These are phyloP conservation scores for Serendipita sp. DNA, from an alignment of 768 basidiomycete species.

Conservation along the genomic window DNA sequence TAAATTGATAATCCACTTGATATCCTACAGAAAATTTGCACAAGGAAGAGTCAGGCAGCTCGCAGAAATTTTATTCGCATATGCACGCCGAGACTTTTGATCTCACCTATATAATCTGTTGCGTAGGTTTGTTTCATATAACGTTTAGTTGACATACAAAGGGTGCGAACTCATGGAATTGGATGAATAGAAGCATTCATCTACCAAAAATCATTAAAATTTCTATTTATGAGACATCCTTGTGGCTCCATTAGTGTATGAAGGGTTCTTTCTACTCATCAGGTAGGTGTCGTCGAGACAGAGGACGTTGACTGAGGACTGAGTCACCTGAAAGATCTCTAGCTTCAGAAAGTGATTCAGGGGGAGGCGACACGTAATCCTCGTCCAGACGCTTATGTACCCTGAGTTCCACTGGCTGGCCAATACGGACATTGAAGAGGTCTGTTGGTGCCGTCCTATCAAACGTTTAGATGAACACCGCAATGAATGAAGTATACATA, in stretches of 20 bases:
- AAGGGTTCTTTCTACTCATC: constrained; percentile 75
- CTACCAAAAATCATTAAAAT: constrained; percentile 14
- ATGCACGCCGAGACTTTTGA: too few species aligned
- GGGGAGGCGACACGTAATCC: constrained; percentile 43
- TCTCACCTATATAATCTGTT: too few species aligned
- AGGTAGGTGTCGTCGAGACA: constrained; percentile 31
- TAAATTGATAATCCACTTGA: too few species aligned
- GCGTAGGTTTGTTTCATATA: constrained; percentile 58
- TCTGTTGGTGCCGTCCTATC: constrained; percentile 60
- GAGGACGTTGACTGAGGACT: constrained; percentile 36
- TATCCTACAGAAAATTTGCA: too few species aligned
- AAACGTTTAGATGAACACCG: neutral
- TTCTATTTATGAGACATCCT: constrained; percentile 81
- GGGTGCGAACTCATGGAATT: constrained; percentile 42
- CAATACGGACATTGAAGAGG: constrained; percentile 52
- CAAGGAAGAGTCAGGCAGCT: too few species aligned
- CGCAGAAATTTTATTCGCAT: too few species aligned
- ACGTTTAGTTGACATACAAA: constrained; percentile 35
- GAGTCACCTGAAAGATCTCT: constrained; percentile 75
- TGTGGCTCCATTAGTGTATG: constrained; percentile 75
- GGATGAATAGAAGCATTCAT: neutral
- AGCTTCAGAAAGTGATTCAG: constrained; percentile 44
- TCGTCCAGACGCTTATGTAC: constrained; percentile 56
- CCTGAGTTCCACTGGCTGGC: constrained; percentile 73
- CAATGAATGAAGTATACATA: constrained; percentile 20